Base-by-base conservation (phyloP, 1,139 yeast genomes). In the Saccharomyces hybrid region DNA sequence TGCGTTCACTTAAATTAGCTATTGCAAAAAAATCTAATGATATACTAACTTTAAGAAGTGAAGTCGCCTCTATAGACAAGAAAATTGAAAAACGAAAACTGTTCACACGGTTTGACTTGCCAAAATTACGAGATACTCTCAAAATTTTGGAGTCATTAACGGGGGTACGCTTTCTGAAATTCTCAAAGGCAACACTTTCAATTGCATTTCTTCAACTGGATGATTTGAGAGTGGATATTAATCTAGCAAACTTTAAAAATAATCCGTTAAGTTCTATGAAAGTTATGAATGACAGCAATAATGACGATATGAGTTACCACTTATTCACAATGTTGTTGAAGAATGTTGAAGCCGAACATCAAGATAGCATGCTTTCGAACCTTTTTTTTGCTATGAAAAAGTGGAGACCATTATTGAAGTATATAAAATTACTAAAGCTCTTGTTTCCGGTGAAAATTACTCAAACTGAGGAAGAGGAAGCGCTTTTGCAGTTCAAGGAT, bases 141-240 rank as follows among this genome's bases (percentile, higher is more conserved):
- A 38, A 38, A 5, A 19, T 38, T 38, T 19, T 38, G 9, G 44
- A 38, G 25, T 38, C 25, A 16, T 29, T 55, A 6, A 42, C 52
- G 5, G 48, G 49, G 2, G 26, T 50, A 1, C 47, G 52, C 51
- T 16, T 14, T 8, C 5, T 38, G 25, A 19, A 38, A 14, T 19
- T 38, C 13, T 38, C 44, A 19, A 54, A 60, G 41, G 49, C 60
- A 8, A 54, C 50, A 7, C 50, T 58, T 13, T 29, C 49, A 4
- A 50, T 54, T 9, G 69, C 65, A 42, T 51, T 46, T 27, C 32
- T 25, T 8, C 29, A 26, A 9, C 46, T 61, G 11, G 16, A 46
- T 13, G 38, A 52, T 4, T 16, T 34, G 16, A 26, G 27, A 32
- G 34, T 51, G 9, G 41, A 19, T 11, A 23, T 47, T 23, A 14